Evolutionary conservation across 495 filamentous ascomycete species (phyloP), one percentile per base, ranked within the genome.

Genomic region (Penicillium canescens): DNA sequence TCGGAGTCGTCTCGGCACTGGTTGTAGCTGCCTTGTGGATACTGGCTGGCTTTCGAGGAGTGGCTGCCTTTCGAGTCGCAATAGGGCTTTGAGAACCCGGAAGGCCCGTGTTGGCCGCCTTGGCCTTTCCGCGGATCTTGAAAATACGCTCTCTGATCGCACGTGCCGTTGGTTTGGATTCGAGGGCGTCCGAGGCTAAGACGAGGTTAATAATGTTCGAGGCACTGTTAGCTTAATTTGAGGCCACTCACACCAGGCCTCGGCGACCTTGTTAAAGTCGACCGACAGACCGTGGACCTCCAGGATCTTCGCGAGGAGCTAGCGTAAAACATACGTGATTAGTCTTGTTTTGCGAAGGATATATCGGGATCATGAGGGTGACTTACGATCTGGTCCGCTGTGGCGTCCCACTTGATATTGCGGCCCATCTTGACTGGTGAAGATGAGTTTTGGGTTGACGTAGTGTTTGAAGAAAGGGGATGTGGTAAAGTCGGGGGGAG

Each of bases 271-370:
- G 16, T 66, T 68, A 14, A 59, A 59, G 51, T 79, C 71, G n/a
- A 77, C 62, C 7, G 37, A 59, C 7, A 81, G 24, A 0, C 73
- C 58, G 16, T 74, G 74, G 5, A 73, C 77, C 42, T 79, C 70
- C 5, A 81, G 54, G 45, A 80, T 74, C 35, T 77, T 81, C 1
- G 77, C 50, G 0, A 81, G 61, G 12, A 81, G 73, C 78, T 79
- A 46, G 24, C 1, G 11, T 18, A 39, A n/a, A 33, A 20, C 28
- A 31, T 10, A 10, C 8, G 6, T 9, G 28, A 31, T 31, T 31
- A 31, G 28, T 7, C 28, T 31, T 10, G 5, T 0, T 31, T 9
- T 31, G 28, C 2, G 28, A 31, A 8, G 4, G 28, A 31, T 10
- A 24, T 12, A n/a, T 14, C 21, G 23, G 24, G 26, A 4, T 8